Evolutionary conservation across 345 rosid species (phyloP).

Genomic region (Lepidium aucheri): DNA sequence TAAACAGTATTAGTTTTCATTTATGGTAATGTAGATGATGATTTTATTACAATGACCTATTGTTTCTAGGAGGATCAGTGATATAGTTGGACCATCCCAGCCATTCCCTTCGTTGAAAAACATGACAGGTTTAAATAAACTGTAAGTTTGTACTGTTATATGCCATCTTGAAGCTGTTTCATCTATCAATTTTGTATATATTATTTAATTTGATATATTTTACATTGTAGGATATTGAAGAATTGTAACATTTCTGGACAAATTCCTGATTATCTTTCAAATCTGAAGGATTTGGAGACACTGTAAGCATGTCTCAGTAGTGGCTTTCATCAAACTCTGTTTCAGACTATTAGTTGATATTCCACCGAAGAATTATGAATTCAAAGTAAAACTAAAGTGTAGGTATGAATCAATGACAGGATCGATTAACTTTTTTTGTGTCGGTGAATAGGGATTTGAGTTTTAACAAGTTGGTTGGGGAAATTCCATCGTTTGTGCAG

Average conservation of each 20-base stretch:
- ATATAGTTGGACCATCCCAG: slow-evolving; percentile 42
- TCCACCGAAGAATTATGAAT: neutral
- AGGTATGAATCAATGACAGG: neutral
- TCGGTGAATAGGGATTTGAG: slow-evolving; percentile 49
- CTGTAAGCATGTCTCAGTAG: slow-evolving; percentile 29
- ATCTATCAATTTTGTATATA: neutral
- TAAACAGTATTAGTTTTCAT: neutral
- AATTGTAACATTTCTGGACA: slow-evolving; percentile 36
- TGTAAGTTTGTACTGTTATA: slow-evolving; percentile 34
- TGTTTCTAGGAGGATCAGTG: slow-evolving; percentile 48
- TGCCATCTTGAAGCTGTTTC: slow-evolving; percentile 4
- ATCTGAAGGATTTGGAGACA: slow-evolving; percentile 21
- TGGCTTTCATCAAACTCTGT: neutral
- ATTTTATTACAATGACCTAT: neutral
- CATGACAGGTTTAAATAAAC: slow-evolving; percentile 15
- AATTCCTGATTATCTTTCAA: slow-evolving; percentile 35
- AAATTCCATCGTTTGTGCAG: slow-evolving; percentile 30
- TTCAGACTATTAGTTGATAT: neutral
- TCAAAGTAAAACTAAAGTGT: neutral
- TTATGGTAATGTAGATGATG: neutral
- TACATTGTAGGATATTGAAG: slow-evolving; percentile 34
- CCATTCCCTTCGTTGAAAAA: slow-evolving; percentile 35
- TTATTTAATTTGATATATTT: neutral
- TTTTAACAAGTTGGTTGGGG: slow-evolving; percentile 50
- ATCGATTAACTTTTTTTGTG: slow-evolving; percentile 1